Evolutionary conservation across 495 filamentous ascomycete genomes (phyloP), one percentile per base, ranked within the genome.

Genomic region (Penicillium riverlandense): DNA sequence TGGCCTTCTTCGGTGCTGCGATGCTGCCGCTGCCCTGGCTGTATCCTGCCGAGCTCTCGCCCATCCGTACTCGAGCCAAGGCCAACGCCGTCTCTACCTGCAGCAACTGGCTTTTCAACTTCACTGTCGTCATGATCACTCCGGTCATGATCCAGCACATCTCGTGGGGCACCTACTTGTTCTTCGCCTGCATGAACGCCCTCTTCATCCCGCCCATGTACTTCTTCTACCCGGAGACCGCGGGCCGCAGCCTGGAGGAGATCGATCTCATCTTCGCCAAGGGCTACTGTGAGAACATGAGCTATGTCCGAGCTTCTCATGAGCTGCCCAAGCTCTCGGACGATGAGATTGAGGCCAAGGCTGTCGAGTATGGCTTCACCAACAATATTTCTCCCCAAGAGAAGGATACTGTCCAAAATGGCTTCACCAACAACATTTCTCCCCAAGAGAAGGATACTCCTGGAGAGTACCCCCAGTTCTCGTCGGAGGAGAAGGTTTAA

Each of bases 261-360:
- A 88, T 89, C 43, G 87, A 90, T 58, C 71, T 89, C 41, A 83
- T 86, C 61, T 87, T 88, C 47, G 82, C 84, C 52, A 90, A 91
- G 72, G 86, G 85, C 4, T 78, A 79, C 53, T 60, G 67, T 22
- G 87, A 91, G 63, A 81, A 85, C 4, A 89, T 86, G 6, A 78
- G 74, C 39, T 89, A 88, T 44, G 84, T 94, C 33, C 68, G 64
- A 44, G 88, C 85, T 0, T 71, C 83, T 11, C 63, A 80, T 47
- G 78, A 90, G 40, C 65, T 94, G 45, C 86, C 86, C 4, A 71
- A 77, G 37, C 69, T 91, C 14, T 63, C 69, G 12, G 75, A 79
- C 2, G 70, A 76, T 22, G 78, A 86, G 57, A 70, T 87, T 16
- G 83, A 88, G 60, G 58, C 61, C 40, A 78, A 82, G 52, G 79